Percentiles rank a stretch among this genome's conserved stretches.
Conservation (phyloP, 192 early-diverging fungal genomes). For the Paraglomus occultum region DNA sequence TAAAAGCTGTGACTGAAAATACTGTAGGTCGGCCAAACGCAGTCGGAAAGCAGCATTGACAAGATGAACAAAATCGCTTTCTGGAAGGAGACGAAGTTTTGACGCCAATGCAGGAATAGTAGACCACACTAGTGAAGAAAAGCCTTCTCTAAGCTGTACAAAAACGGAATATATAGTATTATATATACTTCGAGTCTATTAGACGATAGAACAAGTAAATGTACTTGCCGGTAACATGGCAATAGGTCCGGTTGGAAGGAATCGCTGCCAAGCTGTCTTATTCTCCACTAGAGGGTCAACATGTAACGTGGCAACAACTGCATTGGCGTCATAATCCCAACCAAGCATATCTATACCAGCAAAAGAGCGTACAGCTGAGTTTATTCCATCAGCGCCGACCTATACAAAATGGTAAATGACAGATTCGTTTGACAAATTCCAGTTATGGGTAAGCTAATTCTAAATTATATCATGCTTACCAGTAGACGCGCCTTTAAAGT, state of each 20-base stretch:
- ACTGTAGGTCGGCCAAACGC: conserved; percentile 68
- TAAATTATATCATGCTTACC: conserved; percentile 37
- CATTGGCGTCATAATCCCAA: conserved; percentile 84
- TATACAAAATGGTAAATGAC: neutral
- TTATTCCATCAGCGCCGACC: conserved; percentile 88
- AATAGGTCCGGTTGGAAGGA: conserved; percentile 91
- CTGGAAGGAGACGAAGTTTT: conserved; percentile 60
- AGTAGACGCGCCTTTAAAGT: conserved; percentile 70
- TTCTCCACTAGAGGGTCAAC: conserved; percentile 49
- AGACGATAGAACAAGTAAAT: neutral
- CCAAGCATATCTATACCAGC: conserved; percentile 80
- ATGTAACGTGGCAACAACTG: conserved; percentile 83
- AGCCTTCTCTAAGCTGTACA: conserved; percentile 47
- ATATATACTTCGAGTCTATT: neutral
- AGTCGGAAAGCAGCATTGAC: conserved; percentile 84
- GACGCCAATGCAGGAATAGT: conserved; percentile 62
- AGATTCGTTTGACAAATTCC: neutral
- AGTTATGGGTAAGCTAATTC: neutral
- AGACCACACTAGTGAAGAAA: conserved; percentile 91
- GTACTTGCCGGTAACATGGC: conserved; percentile 83
- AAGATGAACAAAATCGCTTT: conserved; percentile 59
- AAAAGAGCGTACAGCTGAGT: conserved; percentile 80
- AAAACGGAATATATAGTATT: neutral
- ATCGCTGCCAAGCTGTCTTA: conserved; percentile 89
- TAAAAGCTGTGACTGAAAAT: conserved; percentile 60